Conservation (phyloP, 2,329 filamentous ascomycete species). For the Claviceps sorghi region DNA sequence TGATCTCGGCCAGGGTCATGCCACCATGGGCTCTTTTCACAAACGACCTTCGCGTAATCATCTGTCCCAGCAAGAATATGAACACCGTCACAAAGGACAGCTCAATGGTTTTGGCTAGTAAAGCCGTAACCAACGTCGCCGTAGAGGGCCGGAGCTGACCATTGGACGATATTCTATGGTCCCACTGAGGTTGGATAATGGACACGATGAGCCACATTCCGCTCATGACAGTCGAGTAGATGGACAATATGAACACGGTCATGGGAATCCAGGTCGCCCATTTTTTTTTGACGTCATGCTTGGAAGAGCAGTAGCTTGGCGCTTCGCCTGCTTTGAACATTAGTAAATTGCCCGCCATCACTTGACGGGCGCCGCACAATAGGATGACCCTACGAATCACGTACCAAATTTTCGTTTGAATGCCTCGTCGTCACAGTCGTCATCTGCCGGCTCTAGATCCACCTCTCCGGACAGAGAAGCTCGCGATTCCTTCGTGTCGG, state of each 20-base stretch:
- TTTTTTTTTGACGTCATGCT: conserved; percentile 16
- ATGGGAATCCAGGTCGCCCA: conserved; percentile 34
- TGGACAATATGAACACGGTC: conserved; percentile 31
- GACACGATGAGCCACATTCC: conserved; percentile 51
- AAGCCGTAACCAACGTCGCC: conserved; percentile 51
- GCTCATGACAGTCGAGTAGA: conserved; percentile 52
- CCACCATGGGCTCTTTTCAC: conserved; percentile 47
- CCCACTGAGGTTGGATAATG: conserved; percentile 47
- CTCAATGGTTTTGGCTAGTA: conserved; percentile 65
- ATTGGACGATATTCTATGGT: conserved; percentile 37
- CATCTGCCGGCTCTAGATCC: not conserved
- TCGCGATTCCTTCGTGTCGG: not conserved
- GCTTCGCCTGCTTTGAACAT: conserved; percentile 10
- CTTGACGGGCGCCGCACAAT: too few relatives aligned
- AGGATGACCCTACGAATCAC: conserved; percentile 3
- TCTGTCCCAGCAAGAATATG: conserved; percentile 60
- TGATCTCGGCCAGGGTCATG: conserved; percentile 61
- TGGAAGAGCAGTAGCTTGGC: conserved; percentile 20
- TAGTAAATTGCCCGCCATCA: not conserved
- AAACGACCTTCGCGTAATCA: conserved; percentile 55
- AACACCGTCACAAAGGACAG: conserved; percentile 65
- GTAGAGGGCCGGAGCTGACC: conserved; percentile 44
- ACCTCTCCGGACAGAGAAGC: not conserved
- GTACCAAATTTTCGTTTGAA: conserved; percentile 20
- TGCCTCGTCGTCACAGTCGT: conserved; percentile 11